phyloP scores from a whole-genome alignment of 1,139 yeast species.

The Geotrichum candidum region DNA sequence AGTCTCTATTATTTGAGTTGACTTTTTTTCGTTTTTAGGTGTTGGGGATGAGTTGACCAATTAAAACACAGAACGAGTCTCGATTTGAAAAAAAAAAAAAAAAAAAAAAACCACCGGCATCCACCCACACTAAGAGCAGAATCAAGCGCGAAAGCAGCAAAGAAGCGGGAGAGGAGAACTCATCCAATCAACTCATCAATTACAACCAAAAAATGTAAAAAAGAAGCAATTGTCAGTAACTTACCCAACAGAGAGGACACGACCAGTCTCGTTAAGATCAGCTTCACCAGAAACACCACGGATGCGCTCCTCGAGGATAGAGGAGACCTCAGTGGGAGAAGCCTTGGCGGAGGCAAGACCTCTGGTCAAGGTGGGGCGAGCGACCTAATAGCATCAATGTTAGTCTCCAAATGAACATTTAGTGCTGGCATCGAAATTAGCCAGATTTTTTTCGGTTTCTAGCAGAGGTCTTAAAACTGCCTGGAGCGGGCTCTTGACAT shows the following conservation, averaged over 20 bases:
- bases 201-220: neutral
- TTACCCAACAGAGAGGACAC: constrained; percentile 95
- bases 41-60: neutral
- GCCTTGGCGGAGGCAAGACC: constrained; percentile 91
- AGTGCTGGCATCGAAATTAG: neutral
- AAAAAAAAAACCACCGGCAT: neutral
- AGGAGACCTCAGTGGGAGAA: constrained; percentile 98
- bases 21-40: no score
- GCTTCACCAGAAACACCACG: constrained; percentile 98
- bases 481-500: neutral
- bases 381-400: neutral
- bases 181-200: neutral
- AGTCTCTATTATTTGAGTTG: no score
- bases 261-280: constrained; percentile 98
- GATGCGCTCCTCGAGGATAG: constrained; percentile 98
- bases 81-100: neutral
- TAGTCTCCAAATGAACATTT: neutral
- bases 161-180: neutral
- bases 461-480: neutral
- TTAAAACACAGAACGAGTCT: neutral
- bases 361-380: constrained; percentile 33
- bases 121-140: neutral
- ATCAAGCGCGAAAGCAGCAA: neutral
- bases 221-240: constrained; percentile 31
- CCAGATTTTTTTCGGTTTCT: neutral